Evolutionary conservation across 2,329 filamentous ascomycete genomes (phyloP), one percentile per base, ranked within the genome.

Genomic region (Trichoderma sp.): DNA sequence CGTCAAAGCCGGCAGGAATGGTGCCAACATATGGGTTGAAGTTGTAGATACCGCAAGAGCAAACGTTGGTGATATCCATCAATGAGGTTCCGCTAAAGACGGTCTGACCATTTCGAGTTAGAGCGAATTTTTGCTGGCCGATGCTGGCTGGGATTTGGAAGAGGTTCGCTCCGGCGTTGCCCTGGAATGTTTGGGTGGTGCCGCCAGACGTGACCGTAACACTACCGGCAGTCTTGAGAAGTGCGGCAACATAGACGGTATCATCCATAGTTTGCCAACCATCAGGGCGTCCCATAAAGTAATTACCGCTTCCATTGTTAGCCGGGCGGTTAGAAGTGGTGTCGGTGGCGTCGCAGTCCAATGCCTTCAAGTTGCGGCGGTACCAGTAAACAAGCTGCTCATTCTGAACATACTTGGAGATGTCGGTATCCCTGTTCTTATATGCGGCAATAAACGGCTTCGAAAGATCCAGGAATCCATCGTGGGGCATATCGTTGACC

Each of bases 341-440:
- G 75, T 88, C 86, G 12, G 86, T 88, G 3, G 83, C 76, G 72
- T 87, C 85, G 77, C 86, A 88, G 76, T 86, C 76, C 39, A 86
- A 75, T 12, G 73, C 73, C 72, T 81, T 84, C 0, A 83, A 82
- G 1, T 83, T 86, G 2, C 85, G 86, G 1, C 86, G 83, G 77
- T 87, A 88, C 86, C 86, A 88, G 80, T 88, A 88, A 34, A 87
- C 78, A 14, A 88, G 76, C 77, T 86, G 81, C 34, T 89, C 86
- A 8, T 82, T 78, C 32, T 79, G 79, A 74, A 87, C 84, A 77
- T 84, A 84, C 72, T 53, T 87, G 60, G 76, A 73, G 24, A 80
- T 78, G 1, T 79, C 77, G n/a, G 76, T 81, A 2, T 79, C 81
- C 12, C 83, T 84, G 61, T 82, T 83, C 74, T 87, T 86, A 77